These are phyloP conservation scores for Rubia yunnanensis DNA, from an alignment of 257 asterid genomes.

Conservation along the genomic window DNA sequence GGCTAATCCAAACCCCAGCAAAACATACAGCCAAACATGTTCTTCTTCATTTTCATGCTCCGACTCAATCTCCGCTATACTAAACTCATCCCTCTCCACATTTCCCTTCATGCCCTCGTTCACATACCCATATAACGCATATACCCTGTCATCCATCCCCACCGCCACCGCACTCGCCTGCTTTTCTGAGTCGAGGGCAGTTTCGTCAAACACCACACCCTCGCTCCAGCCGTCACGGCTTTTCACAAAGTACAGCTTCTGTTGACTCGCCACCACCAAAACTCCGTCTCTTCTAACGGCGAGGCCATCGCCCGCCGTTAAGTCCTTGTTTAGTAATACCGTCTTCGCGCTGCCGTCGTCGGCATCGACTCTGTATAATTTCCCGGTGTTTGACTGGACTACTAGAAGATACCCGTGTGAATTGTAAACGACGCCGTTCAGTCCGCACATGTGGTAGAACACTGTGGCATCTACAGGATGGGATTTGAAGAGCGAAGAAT, in stretches of 20 bases:
- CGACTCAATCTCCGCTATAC: constrained; percentile 51
- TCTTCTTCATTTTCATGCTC: constrained; percentile 53
- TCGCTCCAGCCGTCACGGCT: constrained; percentile 76
- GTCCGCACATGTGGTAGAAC: constrained; percentile 27
- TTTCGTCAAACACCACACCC: constrained; percentile 81
- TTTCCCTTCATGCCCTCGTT: constrained; percentile 48
- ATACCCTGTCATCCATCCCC: constrained; percentile 59
- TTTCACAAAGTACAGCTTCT: constrained; percentile 40
- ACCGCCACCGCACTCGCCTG: constrained; percentile 60
- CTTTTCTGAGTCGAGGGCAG: constrained; percentile 54
- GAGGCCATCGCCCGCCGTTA: constrained; percentile 58
- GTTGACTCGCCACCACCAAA: constrained; percentile 52
- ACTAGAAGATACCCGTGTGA: constrained; percentile 61
- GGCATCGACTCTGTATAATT: constrained; percentile 45
- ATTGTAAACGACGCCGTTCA: constrained; percentile 58
- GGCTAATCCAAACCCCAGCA: constrained; percentile 65
- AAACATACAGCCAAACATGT: constrained; percentile 53
- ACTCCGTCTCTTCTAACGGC: constrained; percentile 61
- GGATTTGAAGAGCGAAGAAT: constrained; percentile 34
- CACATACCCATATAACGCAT: constrained; percentile 68
- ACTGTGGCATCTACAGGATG: constrained; percentile 22
- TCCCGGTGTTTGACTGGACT: constrained; percentile 64
- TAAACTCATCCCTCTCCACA: constrained; percentile 42
- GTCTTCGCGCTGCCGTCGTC: constrained; percentile 58
- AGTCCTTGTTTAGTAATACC: constrained; percentile 40